Evolutionary conservation across 106 monocot genomes (phyloP).

Genomic region (Agapanthus africanus): DNA sequence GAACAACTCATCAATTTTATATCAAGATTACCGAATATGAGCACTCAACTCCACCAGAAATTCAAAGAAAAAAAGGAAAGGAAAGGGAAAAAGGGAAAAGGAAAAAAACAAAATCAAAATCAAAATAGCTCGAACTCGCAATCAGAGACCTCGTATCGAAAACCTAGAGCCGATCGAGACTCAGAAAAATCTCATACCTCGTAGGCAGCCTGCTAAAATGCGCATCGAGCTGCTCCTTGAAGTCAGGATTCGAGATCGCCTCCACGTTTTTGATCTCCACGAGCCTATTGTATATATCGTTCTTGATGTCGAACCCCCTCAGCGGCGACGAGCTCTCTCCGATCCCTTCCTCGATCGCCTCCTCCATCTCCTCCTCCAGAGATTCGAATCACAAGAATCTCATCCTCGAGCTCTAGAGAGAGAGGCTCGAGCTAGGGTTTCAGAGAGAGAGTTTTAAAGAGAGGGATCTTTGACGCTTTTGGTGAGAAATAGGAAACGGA

Average conservation of each 20-base stretch:
- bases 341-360: slow-evolving; percentile 50
- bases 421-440: neutral
- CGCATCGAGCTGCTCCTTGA: slow-evolving; percentile 47
- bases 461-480: neutral
- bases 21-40: no score
- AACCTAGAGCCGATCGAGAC: neutral
- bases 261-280: slow-evolving; percentile 49
- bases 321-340: slow-evolving; percentile 72
- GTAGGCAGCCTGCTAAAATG: slow-evolving; percentile 73
- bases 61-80: neutral
- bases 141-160: neutral
- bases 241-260: slow-evolving; percentile 42
- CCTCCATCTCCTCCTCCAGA: slow-evolving; percentile 13
- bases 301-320: slow-evolving; percentile 17
- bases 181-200: slow-evolving; percentile 28
- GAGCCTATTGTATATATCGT: slow-evolving; percentile 52
- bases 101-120: neutral
- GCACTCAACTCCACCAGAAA: no score
- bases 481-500: neutral
- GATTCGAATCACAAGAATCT: neutral
- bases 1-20: no score
- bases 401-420: neutral
- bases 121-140: neutral
- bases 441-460: neutral
- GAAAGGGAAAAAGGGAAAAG: neutral